These are phyloP conservation scores for Rhizopogon vulgaris DNA, from an alignment of 768 basidiomycete genomes.

Conservation along the genomic window DNA sequence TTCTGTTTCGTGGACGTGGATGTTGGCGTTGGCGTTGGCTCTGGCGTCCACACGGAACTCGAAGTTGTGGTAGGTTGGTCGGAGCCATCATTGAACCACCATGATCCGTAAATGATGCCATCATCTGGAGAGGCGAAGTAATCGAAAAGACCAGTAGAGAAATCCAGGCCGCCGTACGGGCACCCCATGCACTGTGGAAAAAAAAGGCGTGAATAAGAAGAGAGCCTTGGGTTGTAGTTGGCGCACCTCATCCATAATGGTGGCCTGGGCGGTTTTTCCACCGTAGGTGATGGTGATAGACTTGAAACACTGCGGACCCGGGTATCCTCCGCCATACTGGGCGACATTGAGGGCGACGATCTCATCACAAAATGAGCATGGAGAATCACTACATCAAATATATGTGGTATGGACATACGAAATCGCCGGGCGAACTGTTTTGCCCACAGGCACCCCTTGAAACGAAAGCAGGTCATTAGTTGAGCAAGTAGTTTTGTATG, in stretches of 20 bases:
- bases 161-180: conserved; percentile 59
- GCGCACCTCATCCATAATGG: conserved; percentile 54
- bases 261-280: conserved; percentile 49
- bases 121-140: conserved; percentile 33
- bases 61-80: conserved; percentile 5
- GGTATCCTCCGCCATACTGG: conserved; percentile 54
- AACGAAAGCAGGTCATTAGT: background rate
- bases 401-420: conserved; percentile 24
- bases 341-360: conserved; percentile 21
- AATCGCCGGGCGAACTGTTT: conserved; percentile 31
- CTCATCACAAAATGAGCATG: conserved; percentile 31
- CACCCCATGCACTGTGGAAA: conserved; percentile 62
- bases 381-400: conserved; percentile 29
- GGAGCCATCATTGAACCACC: conserved; percentile 45
- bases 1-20: background rate
- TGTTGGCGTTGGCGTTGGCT: background rate
- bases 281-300: conserved; percentile 52
- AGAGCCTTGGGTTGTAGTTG: too few species aligned
- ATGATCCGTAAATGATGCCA: conserved; percentile 56
- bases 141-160: conserved; percentile 60
- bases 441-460: conserved; percentile 52
- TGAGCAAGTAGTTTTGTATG: conserved; percentile 2
- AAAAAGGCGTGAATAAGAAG: background rate
- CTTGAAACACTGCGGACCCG: conserved; percentile 59
- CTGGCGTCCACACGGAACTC: background rate